A percentile compares a stretch with the other conserved stretches of the same genome.
Evolutionary conservation across 2,329 filamentous ascomycete genomes (phyloP).

Genomic region (Falciphora oryzae): DNA sequence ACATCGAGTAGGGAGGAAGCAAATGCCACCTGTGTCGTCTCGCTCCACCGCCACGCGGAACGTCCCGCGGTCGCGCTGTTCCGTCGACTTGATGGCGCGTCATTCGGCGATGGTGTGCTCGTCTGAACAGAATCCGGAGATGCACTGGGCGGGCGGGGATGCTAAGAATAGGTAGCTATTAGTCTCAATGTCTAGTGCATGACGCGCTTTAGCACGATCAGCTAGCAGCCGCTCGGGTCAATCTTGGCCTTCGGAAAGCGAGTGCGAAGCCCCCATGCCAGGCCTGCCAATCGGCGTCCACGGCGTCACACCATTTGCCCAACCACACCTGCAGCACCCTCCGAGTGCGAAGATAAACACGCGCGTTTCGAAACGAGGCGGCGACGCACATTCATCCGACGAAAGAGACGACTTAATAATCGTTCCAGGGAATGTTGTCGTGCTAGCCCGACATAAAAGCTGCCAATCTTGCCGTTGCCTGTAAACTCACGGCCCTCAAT

Average conservation of each 20-base stretch:
- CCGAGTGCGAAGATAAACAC: neutral
- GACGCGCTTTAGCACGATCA: neutral
- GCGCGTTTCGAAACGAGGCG: neutral
- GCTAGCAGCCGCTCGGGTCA: neutral
- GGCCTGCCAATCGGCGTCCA: neutral
- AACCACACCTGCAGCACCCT: neutral
- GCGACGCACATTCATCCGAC: neutral
- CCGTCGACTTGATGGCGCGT: neutral
- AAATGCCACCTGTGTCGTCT: neutral
- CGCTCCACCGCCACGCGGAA: too few relatives aligned
- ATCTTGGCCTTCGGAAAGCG: neutral
- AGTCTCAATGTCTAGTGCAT: neutral
- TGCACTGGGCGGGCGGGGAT: neutral
- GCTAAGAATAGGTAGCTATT: neutral
- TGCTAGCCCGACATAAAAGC: neutral
- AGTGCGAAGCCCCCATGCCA: neutral
- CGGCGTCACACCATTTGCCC: too few relatives aligned
- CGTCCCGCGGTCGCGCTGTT: neutral
- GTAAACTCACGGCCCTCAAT: neutral
- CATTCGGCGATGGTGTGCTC: neutral
- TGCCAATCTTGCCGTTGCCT: neutral
- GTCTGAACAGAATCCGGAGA: neutral
- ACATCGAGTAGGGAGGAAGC: conserved; percentile 7
- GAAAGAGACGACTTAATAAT: neutral
- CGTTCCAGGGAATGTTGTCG: neutral